Evolutionary conservation across 139 green algal genomes (phyloP), one percentile per base, ranked within the genome.

Genomic region (Tetradesmus lagerheimii): DNA sequence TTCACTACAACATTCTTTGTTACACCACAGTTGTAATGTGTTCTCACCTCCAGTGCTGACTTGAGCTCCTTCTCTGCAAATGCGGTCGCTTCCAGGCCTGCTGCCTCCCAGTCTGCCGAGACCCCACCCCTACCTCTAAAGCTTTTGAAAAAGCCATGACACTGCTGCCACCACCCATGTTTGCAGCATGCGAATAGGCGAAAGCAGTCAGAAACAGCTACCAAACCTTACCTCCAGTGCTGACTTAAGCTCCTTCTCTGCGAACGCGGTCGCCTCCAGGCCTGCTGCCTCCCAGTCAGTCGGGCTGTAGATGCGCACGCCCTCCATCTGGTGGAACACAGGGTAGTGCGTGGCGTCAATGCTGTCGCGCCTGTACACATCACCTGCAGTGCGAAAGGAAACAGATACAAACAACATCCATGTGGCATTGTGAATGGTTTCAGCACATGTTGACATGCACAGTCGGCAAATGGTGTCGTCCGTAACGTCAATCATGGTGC

Each of bases 321-420:
- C 98, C 95, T 99, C 98, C 98, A 99, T 99, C 94, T 99, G 98
- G 91, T 99, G 98, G 91, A 99, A 99, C 16, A 99, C 98, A 0
- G 98, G 98, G 95, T 99, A 99, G 95, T 99, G 98, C 3, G 98
- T 99, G 45, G 97, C 93, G 90, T 99, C 98, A 81, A 99, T 99
- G 57, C 95, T 94, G 94, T 99, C 98, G 31, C 98, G 94, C 27
- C 97, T 93, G 94, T 99, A 99, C 84, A 99, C 98, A 89, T 99
- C 98, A 11, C 98, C 97, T 75, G 87, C 57, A 71, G 8, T 29
- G 3, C 23, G 14, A 66, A 4, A 12, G 14, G 23, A 1, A 20
- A 1, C 53, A 66, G 1, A 12, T 20, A 23, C 45, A 53, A 53
- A 11, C n/a, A n/a, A n/a, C n/a, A n/a, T n/a, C n/a, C n/a, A n/a